Conservation (phyloP, 345 rosid genomes). For the Salix caprea region DNA sequence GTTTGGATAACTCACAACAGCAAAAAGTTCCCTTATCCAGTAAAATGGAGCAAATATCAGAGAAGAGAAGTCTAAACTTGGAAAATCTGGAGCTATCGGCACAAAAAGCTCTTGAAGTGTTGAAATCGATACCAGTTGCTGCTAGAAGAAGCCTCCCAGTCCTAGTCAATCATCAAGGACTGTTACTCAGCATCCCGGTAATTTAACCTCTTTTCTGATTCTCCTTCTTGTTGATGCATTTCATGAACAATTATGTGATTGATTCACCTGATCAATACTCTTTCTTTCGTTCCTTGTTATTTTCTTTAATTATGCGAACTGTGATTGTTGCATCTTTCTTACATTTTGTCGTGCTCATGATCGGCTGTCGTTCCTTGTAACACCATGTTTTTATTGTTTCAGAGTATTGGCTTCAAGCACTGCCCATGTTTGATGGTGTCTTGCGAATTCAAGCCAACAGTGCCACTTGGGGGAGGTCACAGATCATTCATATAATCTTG, state of each 20-base stretch:
- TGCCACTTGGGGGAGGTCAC: slow-evolving; percentile 80
- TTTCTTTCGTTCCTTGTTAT: not conserved
- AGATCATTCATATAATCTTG: slow-evolving; percentile 50
- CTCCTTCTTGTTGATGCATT: not conserved
- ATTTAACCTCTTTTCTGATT: slow-evolving; percentile 10
- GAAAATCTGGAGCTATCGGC: slow-evolving; percentile 47
- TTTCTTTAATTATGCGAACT: not conserved
- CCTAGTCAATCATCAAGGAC: slow-evolving; percentile 47
- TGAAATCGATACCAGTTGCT: slow-evolving; percentile 62
- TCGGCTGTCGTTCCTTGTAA: not conserved
- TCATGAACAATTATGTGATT: not conserved
- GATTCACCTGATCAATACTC: not conserved
- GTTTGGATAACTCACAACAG: slow-evolving; percentile 23
- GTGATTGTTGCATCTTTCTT: not conserved
- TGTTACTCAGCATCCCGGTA: slow-evolving; percentile 69
- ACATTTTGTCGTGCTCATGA: not conserved
- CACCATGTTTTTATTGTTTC: slow-evolving; percentile 14
- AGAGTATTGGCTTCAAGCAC: slow-evolving; percentile 68
- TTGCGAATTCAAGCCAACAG: slow-evolving; percentile 64
- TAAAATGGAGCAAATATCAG: slow-evolving; percentile 10
- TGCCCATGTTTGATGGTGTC: slow-evolving; percentile 57
- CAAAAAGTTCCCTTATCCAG: not conserved
- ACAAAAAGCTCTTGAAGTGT: slow-evolving; percentile 36
- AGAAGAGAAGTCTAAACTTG: slow-evolving; percentile 12
- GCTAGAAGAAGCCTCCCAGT: slow-evolving; percentile 82